Base-by-base conservation (phyloP, 1,284 basidiomycete species). In the Rhodotorula sp. region DNA sequence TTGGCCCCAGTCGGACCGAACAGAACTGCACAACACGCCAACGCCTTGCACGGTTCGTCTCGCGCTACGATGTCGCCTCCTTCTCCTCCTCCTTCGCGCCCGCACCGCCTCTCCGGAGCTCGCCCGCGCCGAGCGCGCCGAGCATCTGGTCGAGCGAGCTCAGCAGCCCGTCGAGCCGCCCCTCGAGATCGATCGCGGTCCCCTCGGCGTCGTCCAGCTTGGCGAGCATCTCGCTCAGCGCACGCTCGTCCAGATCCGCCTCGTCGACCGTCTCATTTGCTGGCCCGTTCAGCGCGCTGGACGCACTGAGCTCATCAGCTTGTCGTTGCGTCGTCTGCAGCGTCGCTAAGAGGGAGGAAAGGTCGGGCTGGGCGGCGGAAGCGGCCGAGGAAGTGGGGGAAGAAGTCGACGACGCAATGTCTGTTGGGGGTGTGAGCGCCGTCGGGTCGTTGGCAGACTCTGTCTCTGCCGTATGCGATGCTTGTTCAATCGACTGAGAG, bases 171-270 rank as follows among this genome's bases (percentile, higher is more conserved):
- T 71, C 70, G 45, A 71, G 58, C 42, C 57, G 50, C 7, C 66
- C 70, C 44, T 71, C 70, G 57, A 71, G 66, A 45, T 67, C 70
- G n/a, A 67, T 57, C 13, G 66, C 66, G 9, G 62, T 66, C 5
- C 58, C 58, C 23, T 71, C 70, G 0, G 70, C 66, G 23, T 71
- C 66, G 56, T 71, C 59, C 52, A 71, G 45, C 41, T 44, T 61
- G 8, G 44, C 63, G 41, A 69, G 59, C 58, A 69, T 56, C 46
- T 14, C 46, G 7, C 21, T 5, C 7, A 63, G 53, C 16, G 62
- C 44, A 7, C 21, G 19, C 17, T 34, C 25, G 46, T 57, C 58
- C 21, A 70, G 42, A n/a, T 70, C 69, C 16, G 17, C 23, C 10
- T 66, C 61, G 27, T 46, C 64, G 5, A 56, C 53, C 7, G 34